Evolutionary conservation across 768 basidiomycete genomes (phyloP).

Genomic region (Flagelloscypha sp.): DNA sequence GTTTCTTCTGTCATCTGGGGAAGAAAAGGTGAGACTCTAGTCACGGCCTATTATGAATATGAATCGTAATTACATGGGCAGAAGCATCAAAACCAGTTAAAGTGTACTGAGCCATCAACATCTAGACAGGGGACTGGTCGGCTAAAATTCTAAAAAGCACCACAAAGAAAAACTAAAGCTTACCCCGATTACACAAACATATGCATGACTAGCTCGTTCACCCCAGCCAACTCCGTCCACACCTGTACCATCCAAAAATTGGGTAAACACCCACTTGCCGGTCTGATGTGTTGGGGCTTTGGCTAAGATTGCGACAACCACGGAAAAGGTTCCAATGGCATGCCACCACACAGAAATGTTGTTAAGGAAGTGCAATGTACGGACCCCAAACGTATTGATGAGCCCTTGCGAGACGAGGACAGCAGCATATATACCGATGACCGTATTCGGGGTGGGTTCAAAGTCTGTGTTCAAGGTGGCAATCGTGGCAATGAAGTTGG

Average conservation of each 20-base stretch:
- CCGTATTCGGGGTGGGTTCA: conserved; percentile 47
- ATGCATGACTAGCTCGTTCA: conserved; percentile 55
- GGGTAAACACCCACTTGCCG: conserved; percentile 59
- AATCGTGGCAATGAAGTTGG: conserved; percentile 59
- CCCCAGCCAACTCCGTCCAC: conserved; percentile 49
- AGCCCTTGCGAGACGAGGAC: conserved; percentile 61
- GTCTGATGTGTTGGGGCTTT: conserved; percentile 66
- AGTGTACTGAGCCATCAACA: conserved; percentile 53
- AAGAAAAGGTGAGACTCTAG: neutral
- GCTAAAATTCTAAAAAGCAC: neutral
- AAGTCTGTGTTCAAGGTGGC: conserved; percentile 53
- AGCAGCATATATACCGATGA: conserved; percentile 62
- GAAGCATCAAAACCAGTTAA: conserved; percentile 62
- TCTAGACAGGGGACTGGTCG: conserved; percentile 18
- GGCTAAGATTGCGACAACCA: conserved; percentile 62
- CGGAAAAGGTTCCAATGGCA: conserved; percentile 55
- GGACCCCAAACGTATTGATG: conserved; percentile 71
- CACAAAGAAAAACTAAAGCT: conserved; percentile 9
- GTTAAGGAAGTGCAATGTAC: conserved; percentile 56
- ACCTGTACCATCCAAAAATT: conserved; percentile 66
- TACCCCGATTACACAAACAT: conserved; percentile 62
- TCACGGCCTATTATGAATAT: neutral
- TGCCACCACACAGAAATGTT: conserved; percentile 73
- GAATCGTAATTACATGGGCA: conserved; percentile 42
- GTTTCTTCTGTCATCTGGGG: conserved; percentile 77